A percentile compares a stretch with the other conserved stretches of the same genome.
Conservation (phyloP, 2,329 filamentous ascomycete species). For the Pseudogymnoascus sp. region DNA sequence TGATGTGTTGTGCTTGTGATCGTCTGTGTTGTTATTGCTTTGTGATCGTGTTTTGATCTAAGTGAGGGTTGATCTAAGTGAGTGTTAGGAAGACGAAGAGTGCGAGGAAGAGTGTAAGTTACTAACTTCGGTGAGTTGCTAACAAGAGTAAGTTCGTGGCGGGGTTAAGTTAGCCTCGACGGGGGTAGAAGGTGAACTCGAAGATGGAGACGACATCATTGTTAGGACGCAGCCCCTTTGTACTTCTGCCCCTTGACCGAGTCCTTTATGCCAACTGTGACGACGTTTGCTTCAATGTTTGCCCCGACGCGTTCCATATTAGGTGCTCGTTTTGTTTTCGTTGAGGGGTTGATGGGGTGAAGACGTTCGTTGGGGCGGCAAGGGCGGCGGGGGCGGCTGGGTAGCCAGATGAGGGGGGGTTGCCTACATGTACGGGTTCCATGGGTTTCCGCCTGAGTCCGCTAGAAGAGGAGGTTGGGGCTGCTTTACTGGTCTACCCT, state of each 20-base stretch:
- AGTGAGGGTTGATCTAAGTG: no score
- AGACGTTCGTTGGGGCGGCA: neutral
- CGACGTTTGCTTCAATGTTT: neutral
- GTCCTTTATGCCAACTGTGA: neutral
- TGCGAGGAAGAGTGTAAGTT: neutral
- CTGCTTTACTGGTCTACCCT: no score
- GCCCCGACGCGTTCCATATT: neutral
- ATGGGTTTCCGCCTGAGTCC: constrained; percentile 16
- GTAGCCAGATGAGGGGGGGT: constrained; percentile 21
- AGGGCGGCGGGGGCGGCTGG: neutral
- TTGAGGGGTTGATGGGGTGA: neutral
- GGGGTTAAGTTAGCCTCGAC: neutral
- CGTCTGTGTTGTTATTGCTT: neutral
- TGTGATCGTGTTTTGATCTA: neutral
- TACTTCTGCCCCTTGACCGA: neutral
- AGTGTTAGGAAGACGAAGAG: neutral
- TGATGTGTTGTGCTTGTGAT: neutral
- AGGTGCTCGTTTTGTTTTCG: neutral
- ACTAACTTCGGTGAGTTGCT: neutral
- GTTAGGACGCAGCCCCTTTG: neutral
- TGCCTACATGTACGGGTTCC: constrained; percentile 27
- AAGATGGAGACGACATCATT: neutral
- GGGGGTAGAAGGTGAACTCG: neutral
- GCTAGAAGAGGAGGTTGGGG: no score
- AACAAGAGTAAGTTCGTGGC: neutral